Evolutionary conservation across 352 stramenopile genomes (phyloP), one percentile per base, ranked within the genome.

Genomic region (Phytophthora europaea): DNA sequence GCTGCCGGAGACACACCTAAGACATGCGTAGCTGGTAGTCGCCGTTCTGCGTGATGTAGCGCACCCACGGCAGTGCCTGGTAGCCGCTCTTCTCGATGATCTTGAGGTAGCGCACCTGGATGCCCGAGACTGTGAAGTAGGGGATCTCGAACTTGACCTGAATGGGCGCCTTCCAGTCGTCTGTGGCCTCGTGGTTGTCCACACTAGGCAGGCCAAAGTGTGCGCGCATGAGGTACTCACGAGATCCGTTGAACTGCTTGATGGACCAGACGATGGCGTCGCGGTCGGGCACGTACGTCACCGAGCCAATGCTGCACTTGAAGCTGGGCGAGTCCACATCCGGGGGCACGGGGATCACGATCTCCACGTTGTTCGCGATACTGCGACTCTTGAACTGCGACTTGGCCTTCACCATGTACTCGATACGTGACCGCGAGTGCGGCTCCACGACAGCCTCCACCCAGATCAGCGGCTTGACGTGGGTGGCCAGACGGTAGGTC

Each of bases 11-110:
- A 23, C 43, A 31, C 26, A n/a, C 70, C 80, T 98, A 99, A 69
- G 94, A 98, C 98, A 99, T 99, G 81, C 98, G 87, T 63, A 99
- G 78, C 84, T 99, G 97, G 84, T 99, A 99, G 80, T 99, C 96
- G 38, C 98, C 98, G 81, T 99, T 99, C 72, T 98, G 97, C 76
- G 98, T 99, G 85, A 99, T 99, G 89, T 99, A 99, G 56, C 97
- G 90, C 59, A 99, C 98, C 98, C 98, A 99, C 60, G 98, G 98
- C 62, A 99, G 84, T 52, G 98, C 98, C 81, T 99, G 95, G 88
- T 99, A 99, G 34, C 98, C 98, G 80, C 93, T 99, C 83, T 99
- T 99, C 87, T 99, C 98, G 80, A 99, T 99, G 80, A 99, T 99
- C 90, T 99, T 99, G 61, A 99, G 90, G 90, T 99, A 99, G 53